Evolutionary conservation across 257 asterid genomes (phyloP), one percentile per base, ranked within the genome.

Genomic region (Primulina huaijiensis): DNA sequence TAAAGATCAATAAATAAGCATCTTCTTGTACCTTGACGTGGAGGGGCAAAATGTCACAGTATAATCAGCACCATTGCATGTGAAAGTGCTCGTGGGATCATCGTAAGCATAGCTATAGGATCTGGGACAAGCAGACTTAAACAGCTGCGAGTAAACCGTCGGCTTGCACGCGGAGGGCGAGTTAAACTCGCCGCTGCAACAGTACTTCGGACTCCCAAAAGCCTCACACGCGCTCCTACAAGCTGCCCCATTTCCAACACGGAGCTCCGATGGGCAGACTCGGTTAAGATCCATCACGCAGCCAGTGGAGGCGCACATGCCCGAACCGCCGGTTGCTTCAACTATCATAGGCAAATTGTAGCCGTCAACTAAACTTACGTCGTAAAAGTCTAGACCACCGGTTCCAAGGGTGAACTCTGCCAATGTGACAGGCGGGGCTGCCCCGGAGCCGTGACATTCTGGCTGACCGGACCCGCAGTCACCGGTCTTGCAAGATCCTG

Each of bases 171-270:
- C 14, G 11, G 83, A 11, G 40, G 89, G 89, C 38, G 89, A 67
- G 73, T 67, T 79, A 25, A 52, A 84, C 66, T 76, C 83, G 68
- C 87, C 89, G 64, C 87, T 82, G 33, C 89, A 84, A 31, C 89
- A 84, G 69, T 84, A 84, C 21, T 84, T 78, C 6, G 84, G 82
- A 0, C 80, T 74, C 25, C 74, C 76, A 63, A 84, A 82, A 14
- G 89, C 87, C 35, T 78, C 87, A 68, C 89, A 84, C 52, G 89
- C 89, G 68, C 89, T 84, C 62, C 79, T 82, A 66, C 89, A 84
- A 0, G 85, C 89, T 19, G 67, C 75, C 0, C 85, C 86, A 10
- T 67, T 72, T 7, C 83, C 83, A 8, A 68, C 80, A 38, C 69
- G 75, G 16, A 84, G 67, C 80, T 84, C 89, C 12, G 78, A 12